Conservation (phyloP, 2,329 filamentous ascomycete species). For the Leptographium flavum region DNA sequence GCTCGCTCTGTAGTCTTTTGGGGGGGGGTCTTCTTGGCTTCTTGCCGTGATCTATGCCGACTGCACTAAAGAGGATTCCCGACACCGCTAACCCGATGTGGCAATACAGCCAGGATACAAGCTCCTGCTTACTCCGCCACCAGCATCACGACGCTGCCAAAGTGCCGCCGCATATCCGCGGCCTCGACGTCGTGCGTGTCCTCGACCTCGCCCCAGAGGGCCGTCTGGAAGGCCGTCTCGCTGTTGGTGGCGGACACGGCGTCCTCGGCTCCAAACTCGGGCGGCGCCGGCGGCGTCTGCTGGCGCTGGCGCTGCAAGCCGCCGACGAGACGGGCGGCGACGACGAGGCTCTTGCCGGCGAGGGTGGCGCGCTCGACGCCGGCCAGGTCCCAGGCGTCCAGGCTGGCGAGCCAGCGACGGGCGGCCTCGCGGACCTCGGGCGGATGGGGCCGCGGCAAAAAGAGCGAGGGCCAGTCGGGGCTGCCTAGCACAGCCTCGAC, state of each 20-base stretch:
- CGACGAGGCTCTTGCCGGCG: constrained; percentile 74
- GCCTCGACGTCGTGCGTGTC: constrained; percentile 95
- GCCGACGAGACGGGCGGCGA: constrained; percentile 60
- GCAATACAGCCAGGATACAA: too few species aligned
- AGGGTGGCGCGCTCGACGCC: constrained; percentile 73
- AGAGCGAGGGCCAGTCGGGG: constrained; percentile 42
- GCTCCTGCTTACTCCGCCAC: constrained; percentile 4
- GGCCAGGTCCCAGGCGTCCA: constrained; percentile 70
- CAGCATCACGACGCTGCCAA: constrained; percentile 74
- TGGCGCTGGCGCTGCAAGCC: constrained; percentile 59
- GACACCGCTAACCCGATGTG: too few species aligned
- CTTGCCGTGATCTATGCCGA: too few species aligned
- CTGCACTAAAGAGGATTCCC: too few species aligned
- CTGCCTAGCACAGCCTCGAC: constrained; percentile 65
- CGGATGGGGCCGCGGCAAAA: constrained; percentile 61
- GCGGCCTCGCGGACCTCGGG: constrained; percentile 65
- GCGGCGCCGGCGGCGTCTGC: constrained; percentile 13
- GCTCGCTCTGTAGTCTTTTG: too few species aligned
- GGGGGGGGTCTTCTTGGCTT: too few species aligned
- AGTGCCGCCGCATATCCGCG: constrained; percentile 75
- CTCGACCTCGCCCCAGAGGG: constrained; percentile 91
- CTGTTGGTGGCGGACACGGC: constrained; percentile 64
- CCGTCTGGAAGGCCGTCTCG: constrained; percentile 83
- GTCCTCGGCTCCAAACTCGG: constrained; percentile 63
- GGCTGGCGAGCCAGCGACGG: constrained; percentile 57